These are phyloP conservation scores for Aphanomyces astaci DNA, from an alignment of 352 stramenopile genomes.

Conservation along the genomic window DNA sequence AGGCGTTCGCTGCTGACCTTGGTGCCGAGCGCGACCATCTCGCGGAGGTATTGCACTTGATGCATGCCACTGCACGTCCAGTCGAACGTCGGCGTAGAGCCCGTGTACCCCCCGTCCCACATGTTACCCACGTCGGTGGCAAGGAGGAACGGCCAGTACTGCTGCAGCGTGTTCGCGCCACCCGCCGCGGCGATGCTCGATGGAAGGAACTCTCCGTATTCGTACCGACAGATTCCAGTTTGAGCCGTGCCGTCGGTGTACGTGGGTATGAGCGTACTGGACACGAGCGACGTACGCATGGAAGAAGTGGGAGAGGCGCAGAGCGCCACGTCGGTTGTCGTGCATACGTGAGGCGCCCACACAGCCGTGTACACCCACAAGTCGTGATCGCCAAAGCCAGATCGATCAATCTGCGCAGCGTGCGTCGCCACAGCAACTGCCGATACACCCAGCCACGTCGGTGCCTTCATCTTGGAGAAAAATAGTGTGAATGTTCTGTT, in stretches of 20 bases:
- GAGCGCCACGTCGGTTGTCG: not conserved
- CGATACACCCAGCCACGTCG: too few relatives aligned
- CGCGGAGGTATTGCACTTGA: not conserved
- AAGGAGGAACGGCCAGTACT: not conserved
- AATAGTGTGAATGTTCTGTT: too few relatives aligned
- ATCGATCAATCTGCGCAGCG: too few relatives aligned
- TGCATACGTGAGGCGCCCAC: not conserved
- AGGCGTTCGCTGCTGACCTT: not conserved
- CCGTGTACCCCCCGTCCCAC: not conserved
- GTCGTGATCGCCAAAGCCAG: conserved; percentile 8
- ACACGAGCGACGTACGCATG: not conserved
- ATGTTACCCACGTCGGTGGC: not conserved
- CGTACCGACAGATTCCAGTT: conserved; percentile 8
- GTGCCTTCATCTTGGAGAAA: too few relatives aligned
- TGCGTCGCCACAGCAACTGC: too few relatives aligned
- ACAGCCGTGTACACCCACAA: not conserved
- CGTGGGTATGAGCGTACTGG: not conserved
- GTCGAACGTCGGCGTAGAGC: not conserved
- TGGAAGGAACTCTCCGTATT: conserved; percentile 4
- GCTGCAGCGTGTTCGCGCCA: not conserved
- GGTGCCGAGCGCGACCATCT: not conserved
- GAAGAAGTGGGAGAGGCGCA: not conserved
- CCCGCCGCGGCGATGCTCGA: not conserved
- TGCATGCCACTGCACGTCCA: conserved; percentile 11
- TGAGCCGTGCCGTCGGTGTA: not conserved